Base-by-base conservation (phyloP, 257 asterid genomes). In the Jacaranda mimosifolia region DNA sequence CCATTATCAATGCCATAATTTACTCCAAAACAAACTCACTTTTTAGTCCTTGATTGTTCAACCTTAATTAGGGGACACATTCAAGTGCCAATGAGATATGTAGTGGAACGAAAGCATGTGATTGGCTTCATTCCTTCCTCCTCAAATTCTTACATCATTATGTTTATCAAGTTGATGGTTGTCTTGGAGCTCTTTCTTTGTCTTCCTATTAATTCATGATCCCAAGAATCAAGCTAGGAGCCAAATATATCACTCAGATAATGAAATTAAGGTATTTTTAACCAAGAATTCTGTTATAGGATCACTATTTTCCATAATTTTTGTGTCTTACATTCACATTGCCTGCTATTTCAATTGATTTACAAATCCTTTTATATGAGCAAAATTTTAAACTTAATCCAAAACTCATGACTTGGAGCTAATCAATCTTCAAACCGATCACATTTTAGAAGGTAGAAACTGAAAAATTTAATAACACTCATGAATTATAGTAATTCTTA, bases 51-150 rank as follows among this genome's bases (percentile, higher is more conserved):
- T 59, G 7, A 64, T 43, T 51, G 56, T 36, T 39, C 73, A 68
- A 62, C 76, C 73, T 74, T 85, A 68, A 80, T 82, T 73, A 77
- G 85, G 78, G 73, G 55, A 69, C 78, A 80, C 73, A 53, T 62
- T 72, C 70, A 72, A 75, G 38, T 42, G 66, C 35, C 42, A 40
- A 59, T 26, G 32, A 73, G 68, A 74, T 70, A 69, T 49, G 40
- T 72, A 59, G 80, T 73, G 72, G 84, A 88, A 82, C 88, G 74
- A 26, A 74, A 60, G 68, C 90, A 86, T 81, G 86, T 84, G 87
- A 81, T 56, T 72, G 74, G 35, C 52, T 60, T 68, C 66, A 17
- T 39, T 26, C 74, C 71, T 75, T 19, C 59, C 58, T 74, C 10
- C 64, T 63, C 35, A 48, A 42, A 73, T 58, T 59, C 72, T 74